phyloP scores from a whole-genome alignment of 176 grass and related monocot species.

The Pontederia paniculata region DNA sequence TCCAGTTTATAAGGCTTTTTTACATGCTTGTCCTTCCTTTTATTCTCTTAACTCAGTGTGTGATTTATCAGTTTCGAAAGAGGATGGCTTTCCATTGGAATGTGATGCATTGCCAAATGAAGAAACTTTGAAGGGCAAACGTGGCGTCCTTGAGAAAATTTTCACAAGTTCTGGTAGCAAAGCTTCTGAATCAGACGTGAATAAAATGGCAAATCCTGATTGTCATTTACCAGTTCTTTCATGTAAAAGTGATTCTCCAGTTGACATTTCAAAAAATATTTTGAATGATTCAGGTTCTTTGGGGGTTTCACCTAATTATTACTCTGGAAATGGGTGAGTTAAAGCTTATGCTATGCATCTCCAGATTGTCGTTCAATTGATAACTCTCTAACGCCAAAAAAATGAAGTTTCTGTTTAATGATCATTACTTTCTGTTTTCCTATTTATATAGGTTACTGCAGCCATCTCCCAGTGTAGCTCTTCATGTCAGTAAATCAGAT shows the following conservation, averaged over 20 bases:
- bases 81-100: background rate
- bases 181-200: background rate
- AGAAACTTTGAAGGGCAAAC: too few relatives aligned
- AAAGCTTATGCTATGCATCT: constrained; percentile 1
- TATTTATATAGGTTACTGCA: too few relatives aligned
- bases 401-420: too few relatives aligned
- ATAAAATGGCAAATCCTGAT: constrained; percentile 6
- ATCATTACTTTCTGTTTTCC: too few relatives aligned
- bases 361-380: background rate
- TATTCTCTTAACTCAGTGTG: background rate
- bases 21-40: background rate
- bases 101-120: too few relatives aligned
- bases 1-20: background rate
- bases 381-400: too few relatives aligned
- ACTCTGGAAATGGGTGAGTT: constrained; percentile 18
- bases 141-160: too few relatives aligned
- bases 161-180: too few relatives aligned
- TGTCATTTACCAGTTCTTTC: constrained; percentile 1
- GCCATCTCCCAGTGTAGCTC: too few relatives aligned
- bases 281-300: too few relatives aligned
- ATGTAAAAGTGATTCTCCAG: constrained; percentile 3
- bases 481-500: too few relatives aligned
- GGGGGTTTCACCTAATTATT: constrained; percentile 9
- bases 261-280: too few relatives aligned
- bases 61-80: constrained; percentile 10